These are phyloP conservation scores for Colletotrichum sp. DNA, from an alignment of 2,329 filamentous ascomycete species.

Conservation along the genomic window DNA sequence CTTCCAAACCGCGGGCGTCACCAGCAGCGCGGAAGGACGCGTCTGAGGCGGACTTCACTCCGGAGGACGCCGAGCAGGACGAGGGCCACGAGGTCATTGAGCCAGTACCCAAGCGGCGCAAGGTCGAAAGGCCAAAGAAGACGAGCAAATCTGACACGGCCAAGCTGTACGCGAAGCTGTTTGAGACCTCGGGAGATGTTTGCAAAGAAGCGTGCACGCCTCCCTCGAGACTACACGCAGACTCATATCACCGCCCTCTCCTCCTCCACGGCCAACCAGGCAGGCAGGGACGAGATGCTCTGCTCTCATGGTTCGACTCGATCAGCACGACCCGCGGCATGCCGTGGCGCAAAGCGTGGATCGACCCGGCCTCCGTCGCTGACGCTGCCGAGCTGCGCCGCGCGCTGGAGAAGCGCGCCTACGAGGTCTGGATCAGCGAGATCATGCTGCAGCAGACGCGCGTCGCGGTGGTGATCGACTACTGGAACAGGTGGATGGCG, in stretches of 20 bases:
- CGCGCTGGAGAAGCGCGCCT: constrained; percentile 59
- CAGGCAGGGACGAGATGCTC: constrained; percentile 33
- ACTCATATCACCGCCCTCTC: constrained; percentile 53
- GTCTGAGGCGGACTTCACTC: constrained; percentile 12
- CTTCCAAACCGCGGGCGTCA: not conserved
- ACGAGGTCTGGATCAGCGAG: constrained; percentile 71
- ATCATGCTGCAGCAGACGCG: constrained; percentile 73
- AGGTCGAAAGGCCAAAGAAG: not conserved
- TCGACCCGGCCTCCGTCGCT: constrained; percentile 42
- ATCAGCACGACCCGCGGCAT: constrained; percentile 53
- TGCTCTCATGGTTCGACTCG: constrained; percentile 58
- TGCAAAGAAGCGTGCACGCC: not conserved
- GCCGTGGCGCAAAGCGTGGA: constrained; percentile 66
- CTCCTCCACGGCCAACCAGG: constrained; percentile 44
- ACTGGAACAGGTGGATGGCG: constrained; percentile 67
- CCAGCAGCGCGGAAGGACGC: constrained; percentile 5
- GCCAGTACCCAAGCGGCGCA: constrained; percentile 9
- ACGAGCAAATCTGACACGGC: not conserved
- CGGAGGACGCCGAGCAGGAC: not conserved
- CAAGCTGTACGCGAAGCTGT: not conserved
- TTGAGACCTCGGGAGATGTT: not conserved
- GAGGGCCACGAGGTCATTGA: not conserved
- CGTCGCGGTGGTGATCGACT: constrained; percentile 65
- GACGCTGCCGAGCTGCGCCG: constrained; percentile 37
- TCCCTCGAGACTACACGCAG: not conserved